These are phyloP conservation scores for Candida succiphila DNA, from an alignment of 805 yeast genomes.

Conservation along the genomic window DNA sequence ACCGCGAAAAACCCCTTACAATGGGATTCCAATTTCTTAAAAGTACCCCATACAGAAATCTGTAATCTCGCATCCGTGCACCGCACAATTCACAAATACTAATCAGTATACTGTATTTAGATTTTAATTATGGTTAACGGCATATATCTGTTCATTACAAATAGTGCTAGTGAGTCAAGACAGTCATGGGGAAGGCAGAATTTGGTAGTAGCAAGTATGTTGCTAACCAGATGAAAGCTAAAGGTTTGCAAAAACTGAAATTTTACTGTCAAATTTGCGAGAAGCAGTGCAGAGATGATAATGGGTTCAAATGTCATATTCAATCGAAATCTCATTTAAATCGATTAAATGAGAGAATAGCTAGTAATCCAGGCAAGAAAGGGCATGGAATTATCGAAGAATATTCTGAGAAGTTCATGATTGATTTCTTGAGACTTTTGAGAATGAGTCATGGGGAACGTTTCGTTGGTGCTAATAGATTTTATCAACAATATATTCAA, in stretches of 20 bases:
- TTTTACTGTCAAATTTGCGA: constrained; percentile 89
- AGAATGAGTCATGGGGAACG: constrained; percentile 74
- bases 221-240: constrained; percentile 67
- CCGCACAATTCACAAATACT: no score
- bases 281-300: constrained; percentile 92
- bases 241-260: constrained; percentile 76
- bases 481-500: constrained; percentile 82
- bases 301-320: constrained; percentile 90
- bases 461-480: constrained; percentile 66
- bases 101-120: no score
- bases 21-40: no score
- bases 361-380: constrained; percentile 29
- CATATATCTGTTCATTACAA: no score
- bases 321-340: constrained; percentile 69
- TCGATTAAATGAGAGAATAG: constrained; percentile 35
- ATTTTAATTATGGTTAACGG: no score
- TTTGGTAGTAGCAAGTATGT: constrained; percentile 60
- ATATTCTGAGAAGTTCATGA: constrained; percentile 50
- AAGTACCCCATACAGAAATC: no score
- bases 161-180: no score
- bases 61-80: no score
- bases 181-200: constrained; percentile 48
- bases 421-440: constrained; percentile 55
- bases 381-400: constrained; percentile 31
- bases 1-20: no score